These are phyloP conservation scores for Pichia occidentalis DNA, from an alignment of 805 yeast species.

Conservation along the genomic window DNA sequence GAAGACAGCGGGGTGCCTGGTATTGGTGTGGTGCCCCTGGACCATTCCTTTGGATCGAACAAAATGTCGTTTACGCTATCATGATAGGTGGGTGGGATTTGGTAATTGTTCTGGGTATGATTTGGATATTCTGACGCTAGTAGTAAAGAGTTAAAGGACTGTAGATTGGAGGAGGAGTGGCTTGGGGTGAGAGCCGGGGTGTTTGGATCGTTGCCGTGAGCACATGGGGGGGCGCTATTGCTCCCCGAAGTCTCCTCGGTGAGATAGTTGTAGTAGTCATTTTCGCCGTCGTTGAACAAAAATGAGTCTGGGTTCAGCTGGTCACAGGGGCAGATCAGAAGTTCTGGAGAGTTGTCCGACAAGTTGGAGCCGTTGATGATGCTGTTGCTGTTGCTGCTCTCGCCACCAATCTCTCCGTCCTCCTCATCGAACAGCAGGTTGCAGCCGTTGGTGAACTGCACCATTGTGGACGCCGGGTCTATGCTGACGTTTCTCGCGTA, in stretches of 20 bases:
- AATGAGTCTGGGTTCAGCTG: conserved; percentile 13
- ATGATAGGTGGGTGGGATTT: conserved; percentile 22
- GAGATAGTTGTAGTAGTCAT: too few relatives aligned
- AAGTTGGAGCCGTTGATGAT: too few relatives aligned
- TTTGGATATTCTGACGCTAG: too few relatives aligned
- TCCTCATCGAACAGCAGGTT: conserved; percentile 7
- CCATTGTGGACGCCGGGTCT: conserved; percentile 9
- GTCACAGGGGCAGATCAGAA: conserved; percentile 4
- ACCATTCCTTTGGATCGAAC: conserved; percentile 15
- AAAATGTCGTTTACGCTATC: conserved; percentile 19
- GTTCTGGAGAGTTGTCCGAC: conserved; percentile 7
- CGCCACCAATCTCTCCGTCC: background rate
- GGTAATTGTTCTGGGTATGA: background rate
- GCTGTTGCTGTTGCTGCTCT: background rate
- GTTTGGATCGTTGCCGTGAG: too few relatives aligned
- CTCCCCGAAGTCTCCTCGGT: too few relatives aligned
- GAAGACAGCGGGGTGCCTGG: background rate
- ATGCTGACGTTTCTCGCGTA: conserved; percentile 23
- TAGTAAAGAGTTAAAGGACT: too few relatives aligned
- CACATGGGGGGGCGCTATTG: too few relatives aligned
- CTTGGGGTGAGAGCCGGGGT: too few relatives aligned
- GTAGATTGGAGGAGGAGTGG: too few relatives aligned
- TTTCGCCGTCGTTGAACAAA: conserved; percentile 8
- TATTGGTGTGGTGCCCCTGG: background rate
- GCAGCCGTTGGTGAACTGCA: conserved; percentile 1